Conservation (phyloP, 2,329 filamentous ascomycete genomes). For the Fusarium sp. region DNA sequence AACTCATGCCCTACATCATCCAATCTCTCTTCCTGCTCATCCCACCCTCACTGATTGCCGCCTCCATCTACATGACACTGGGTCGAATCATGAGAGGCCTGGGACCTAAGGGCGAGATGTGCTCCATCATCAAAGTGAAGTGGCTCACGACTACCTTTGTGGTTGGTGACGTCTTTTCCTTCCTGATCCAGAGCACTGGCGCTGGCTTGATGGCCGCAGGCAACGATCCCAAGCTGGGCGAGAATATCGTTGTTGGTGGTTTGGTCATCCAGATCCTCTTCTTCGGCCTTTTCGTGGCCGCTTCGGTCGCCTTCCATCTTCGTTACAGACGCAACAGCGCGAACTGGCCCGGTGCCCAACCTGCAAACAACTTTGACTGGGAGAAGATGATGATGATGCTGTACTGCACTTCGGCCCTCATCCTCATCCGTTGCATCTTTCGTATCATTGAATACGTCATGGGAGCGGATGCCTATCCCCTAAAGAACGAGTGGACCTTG, state of each 20-base stretch:
- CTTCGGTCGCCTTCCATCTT: conserved; percentile 59
- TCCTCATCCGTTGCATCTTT: conserved; percentile 56
- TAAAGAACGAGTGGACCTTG: conserved; percentile 52
- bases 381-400: conserved; percentile 47
- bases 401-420: conserved; percentile 49
- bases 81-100: conserved; percentile 51
- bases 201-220: conserved; percentile 45
- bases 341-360: neutral
- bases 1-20: conserved; percentile 44
- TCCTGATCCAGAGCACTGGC: conserved; percentile 58
- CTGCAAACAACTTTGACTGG: conserved; percentile 43
- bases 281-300: conserved; percentile 64
- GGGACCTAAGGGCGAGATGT: conserved; percentile 34
- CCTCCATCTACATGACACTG: conserved; percentile 58
- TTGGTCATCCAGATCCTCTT: conserved; percentile 65
- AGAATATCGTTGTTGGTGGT: conserved; percentile 63
- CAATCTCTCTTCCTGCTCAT: conserved; percentile 48
- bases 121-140: conserved; percentile 37
- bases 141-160: conserved; percentile 64
- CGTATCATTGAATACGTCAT: conserved; percentile 58
- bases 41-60: conserved; percentile 51
- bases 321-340: conserved; percentile 28
- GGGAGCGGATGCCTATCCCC: conserved; percentile 51
- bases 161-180: conserved; percentile 59
- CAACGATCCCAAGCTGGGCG: conserved; percentile 45